phyloP scores from a whole-genome alignment of 306 rosid species.

The Casuarina glauca region DNA sequence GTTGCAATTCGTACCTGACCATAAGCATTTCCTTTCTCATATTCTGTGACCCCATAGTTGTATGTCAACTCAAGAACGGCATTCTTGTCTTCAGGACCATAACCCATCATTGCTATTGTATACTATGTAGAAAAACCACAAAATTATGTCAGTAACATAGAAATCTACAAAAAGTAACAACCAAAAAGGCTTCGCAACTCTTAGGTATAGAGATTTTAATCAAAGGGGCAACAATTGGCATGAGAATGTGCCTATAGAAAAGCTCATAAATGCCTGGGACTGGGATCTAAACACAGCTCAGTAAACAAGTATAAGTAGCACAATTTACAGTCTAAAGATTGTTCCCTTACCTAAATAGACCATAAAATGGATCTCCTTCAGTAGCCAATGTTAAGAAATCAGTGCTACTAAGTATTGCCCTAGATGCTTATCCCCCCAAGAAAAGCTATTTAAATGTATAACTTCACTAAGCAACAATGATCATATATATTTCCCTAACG shows the following conservation, averaged over 20 bases:
- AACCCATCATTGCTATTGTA: slow-evolving; percentile 77
- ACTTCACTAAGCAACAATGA: background rate
- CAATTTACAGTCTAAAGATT: background rate
- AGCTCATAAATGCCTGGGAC: background rate
- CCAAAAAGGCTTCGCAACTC: background rate
- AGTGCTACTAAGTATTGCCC: no score
- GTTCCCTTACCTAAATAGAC: background rate
- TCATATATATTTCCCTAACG: background rate
- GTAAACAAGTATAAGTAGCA: background rate
- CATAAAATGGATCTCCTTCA: background rate
- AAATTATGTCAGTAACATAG: slow-evolving; percentile 11
- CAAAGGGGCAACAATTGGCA: background rate
- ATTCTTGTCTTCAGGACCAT: slow-evolving; percentile 85
- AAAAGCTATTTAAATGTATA: background rate
- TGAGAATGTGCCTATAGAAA: background rate
- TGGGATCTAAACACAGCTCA: background rate
- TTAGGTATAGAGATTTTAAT: background rate
- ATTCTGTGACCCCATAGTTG: slow-evolving; percentile 83
- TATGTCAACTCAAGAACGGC: slow-evolving; percentile 83
- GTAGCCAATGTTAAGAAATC: no score
- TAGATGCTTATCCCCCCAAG: no score
- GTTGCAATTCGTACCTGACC: slow-evolving; percentile 61
- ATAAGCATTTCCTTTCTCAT: slow-evolving; percentile 84
- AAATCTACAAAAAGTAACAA: background rate
- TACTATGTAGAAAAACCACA: slow-evolving; percentile 37